Conservation (phyloP, 768 basidiomycete species). For the Suillus plorans region DNA sequence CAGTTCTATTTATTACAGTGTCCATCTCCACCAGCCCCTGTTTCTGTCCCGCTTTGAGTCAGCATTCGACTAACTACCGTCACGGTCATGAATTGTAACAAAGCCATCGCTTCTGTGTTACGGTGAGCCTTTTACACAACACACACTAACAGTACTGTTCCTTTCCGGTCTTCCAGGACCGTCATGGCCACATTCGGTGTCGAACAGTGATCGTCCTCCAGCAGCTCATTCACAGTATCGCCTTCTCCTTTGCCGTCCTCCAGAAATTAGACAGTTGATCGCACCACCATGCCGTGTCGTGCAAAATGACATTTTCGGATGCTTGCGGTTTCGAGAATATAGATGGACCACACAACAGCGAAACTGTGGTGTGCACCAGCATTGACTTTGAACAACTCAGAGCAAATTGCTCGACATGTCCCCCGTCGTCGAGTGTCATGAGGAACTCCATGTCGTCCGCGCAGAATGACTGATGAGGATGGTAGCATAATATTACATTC, state of each 20-base stretch:
- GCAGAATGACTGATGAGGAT: not conserved
- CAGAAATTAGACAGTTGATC: not conserved
- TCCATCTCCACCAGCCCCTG: too few species aligned
- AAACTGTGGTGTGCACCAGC: constrained; percentile 16
- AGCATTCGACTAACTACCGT: too few species aligned
- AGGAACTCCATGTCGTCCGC: not conserved
- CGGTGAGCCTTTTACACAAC: not conserved
- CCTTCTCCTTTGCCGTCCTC: not conserved
- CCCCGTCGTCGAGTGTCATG: not conserved
- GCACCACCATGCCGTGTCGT: not conserved
- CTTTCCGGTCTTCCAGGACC: not conserved
- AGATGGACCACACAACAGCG: not conserved
- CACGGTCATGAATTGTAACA: too few species aligned
- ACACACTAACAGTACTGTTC: not conserved
- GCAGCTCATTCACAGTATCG: not conserved
- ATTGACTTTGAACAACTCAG: constrained; percentile 9
- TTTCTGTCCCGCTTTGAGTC: too few species aligned
- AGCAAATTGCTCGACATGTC: not conserved
- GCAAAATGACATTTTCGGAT: not conserved
- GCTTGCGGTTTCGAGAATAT: constrained; percentile 8
- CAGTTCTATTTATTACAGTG: too few species aligned
- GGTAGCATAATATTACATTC: too few species aligned
- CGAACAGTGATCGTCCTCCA: not conserved
- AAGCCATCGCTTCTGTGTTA: not conserved
- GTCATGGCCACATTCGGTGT: not conserved